A percentile compares a stretch with the other conserved stretches of the same genome.
These are phyloP conservation scores for Babesia gibsoni DNA, from an alignment of 169 alveolate genomes.

Conservation along the genomic window DNA sequence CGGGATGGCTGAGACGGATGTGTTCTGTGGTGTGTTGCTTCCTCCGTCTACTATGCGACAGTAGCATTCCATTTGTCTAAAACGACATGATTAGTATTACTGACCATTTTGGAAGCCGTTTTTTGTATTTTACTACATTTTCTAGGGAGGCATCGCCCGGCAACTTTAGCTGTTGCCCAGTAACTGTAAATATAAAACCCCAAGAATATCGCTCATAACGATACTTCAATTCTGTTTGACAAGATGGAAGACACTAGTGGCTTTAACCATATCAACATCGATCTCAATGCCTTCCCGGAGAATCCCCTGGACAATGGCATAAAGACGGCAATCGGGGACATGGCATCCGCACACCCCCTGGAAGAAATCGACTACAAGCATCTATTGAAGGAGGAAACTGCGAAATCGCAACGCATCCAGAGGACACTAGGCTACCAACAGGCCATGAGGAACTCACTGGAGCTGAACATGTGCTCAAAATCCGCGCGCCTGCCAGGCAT, in stretches of 20 bases:
- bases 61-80: no score
- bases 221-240: no score
- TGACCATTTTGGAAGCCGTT: no score
- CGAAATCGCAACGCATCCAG: slow-evolving; percentile 21
- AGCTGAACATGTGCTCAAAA: slow-evolving; percentile 53
- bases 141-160: no score
- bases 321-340: slow-evolving; percentile 22
- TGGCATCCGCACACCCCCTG: slow-evolving; percentile 21
- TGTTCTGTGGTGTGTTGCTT: no score
- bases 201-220: no score
- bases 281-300: slow-evolving; percentile 51
- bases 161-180: no score
- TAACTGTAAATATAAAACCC: no score
- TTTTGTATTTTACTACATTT: no score
- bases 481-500: slow-evolving; percentile 65
- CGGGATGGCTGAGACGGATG: no score
- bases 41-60: no score
- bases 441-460: slow-evolving; percentile 49
- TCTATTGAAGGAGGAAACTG: slow-evolving; percentile 19
- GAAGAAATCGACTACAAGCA: slow-evolving; percentile 55
- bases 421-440: slow-evolving; percentile 52
- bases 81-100: no score
- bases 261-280: slow-evolving; percentile 16
- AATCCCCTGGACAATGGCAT: slow-evolving; percentile 24
- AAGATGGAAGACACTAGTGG: neutral